These are phyloP conservation scores for Decorospora gaudefroyi DNA, from an alignment of 2,329 filamentous ascomycete genomes.

Conservation along the genomic window DNA sequence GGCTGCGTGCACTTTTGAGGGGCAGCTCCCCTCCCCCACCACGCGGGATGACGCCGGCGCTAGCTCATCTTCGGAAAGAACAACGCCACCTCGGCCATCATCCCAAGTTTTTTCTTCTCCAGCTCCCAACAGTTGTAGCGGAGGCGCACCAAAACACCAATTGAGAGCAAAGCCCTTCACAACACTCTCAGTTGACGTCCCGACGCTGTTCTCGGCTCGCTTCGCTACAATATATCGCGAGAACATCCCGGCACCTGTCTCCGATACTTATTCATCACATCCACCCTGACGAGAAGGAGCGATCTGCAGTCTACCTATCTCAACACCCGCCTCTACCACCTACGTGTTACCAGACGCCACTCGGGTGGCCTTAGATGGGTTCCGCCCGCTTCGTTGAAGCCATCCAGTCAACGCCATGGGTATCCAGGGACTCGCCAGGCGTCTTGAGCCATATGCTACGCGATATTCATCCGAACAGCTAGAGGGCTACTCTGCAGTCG, in stretches of 20 bases:
- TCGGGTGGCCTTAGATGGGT: too few relatives aligned
- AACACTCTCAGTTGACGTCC: background rate
- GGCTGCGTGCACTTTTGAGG: conserved; percentile 38
- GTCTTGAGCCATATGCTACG: conserved; percentile 41
- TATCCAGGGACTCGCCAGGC: conserved; percentile 39
- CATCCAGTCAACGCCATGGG: conserved; percentile 34
- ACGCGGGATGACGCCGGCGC: conserved; percentile 38
- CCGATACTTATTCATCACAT: too few relatives aligned
- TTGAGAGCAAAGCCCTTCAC: conserved; percentile 4
- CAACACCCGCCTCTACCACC: conserved; percentile 1
- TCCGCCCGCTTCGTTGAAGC: background rate
- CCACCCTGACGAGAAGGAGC: too few relatives aligned
- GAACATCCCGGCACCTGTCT: background rate
- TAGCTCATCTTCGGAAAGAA: conserved; percentile 20
- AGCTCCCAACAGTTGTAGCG: conserved; percentile 13
- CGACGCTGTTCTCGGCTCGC: conserved; percentile 1
- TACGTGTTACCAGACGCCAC: too few relatives aligned
- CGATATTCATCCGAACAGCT: conserved; percentile 28
- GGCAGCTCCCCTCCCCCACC: conserved; percentile 33
- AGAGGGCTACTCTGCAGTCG: conserved; percentile 48
- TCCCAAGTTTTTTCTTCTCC: conserved; percentile 16
- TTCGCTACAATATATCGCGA: background rate
- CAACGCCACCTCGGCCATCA: conserved; percentile 14
- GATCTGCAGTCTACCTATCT: background rate
- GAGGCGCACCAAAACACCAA: conserved; percentile 9